Evolutionary conservation across 768 basidiomycete genomes (phyloP).

Genomic region (Kwoniella bestiolae): DNA sequence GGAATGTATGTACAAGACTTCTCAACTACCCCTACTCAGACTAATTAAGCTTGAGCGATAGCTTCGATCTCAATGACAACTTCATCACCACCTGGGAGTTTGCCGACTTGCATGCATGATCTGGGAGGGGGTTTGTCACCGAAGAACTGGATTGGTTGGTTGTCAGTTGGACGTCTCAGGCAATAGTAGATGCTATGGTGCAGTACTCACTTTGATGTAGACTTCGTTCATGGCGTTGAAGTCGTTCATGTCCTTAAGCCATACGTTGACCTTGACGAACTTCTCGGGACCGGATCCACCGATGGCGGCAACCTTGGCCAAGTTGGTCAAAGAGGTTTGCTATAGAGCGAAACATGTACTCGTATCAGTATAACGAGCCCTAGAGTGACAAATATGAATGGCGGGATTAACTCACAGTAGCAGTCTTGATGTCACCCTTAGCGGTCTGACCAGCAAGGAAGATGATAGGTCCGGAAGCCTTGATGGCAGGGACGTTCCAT

Average conservation of each 20-base stretch:
- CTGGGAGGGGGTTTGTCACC: constrained; percentile 3
- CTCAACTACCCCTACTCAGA: background rate
- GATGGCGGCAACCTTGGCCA: constrained; percentile 41
- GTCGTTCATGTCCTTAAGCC: constrained; percentile 35
- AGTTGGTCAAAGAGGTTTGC: constrained; percentile 29
- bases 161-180: background rate
- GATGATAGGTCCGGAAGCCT: constrained; percentile 41
- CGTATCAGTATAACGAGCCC: background rate
- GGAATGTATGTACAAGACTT: background rate
- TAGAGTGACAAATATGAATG: too few species aligned
- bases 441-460: constrained; percentile 49
- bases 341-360: background rate
- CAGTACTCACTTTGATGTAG: constrained; percentile 25
- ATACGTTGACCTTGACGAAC: constrained; percentile 36
- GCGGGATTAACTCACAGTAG: constrained; percentile 37
- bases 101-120: constrained; percentile 21
- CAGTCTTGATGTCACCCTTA: constrained; percentile 41
- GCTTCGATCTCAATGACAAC: constrained; percentile 20
- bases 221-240: constrained; percentile 44
- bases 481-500: constrained; percentile 48
- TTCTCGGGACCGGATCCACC: constrained; percentile 35
- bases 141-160: constrained; percentile 9
- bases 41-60: constrained; percentile 13
- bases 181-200: too few species aligned
- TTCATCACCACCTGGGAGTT: constrained; percentile 12